Evolutionary conservation across 2,329 filamentous ascomycete species (phyloP), one percentile per base, ranked within the genome.

Genomic region (Dendryphion nanum): DNA sequence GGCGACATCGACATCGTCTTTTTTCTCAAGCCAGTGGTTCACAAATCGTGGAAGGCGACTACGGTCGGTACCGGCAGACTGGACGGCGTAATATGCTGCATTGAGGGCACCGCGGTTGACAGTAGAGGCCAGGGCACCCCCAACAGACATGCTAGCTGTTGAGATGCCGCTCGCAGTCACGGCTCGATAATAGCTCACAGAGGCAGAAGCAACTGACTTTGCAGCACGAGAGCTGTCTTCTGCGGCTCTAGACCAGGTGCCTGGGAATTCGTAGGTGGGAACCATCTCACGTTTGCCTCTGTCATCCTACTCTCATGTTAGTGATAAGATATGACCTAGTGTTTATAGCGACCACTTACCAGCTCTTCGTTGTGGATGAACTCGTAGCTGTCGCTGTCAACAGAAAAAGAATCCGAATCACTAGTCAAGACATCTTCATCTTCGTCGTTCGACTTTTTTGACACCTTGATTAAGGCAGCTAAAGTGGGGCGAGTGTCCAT

Each of bases 111-210:
- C 17, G 16, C 38, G 40, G 20, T 44, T 44, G 7, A 41, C 41
- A 5, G 35, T 39, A 2, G 24, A 28, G 2, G 40, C 36, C 3
- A 48, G 37, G 2, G 47, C 45, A 5, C 37, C 28, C 6, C 47
- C 41, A 18, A 55, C 28, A 20, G 48, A 50, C 24, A 21, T 38
- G 3, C 44, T 30, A 2, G 51, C 51, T 33, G 42, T 48, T 1
- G 35, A 30, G 5, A 57, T 14, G 13, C 50, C 48, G 2, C 41
- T 44, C 0, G 18, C 12, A 2, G 35, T 20, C 5, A 55, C 10
- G 6, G 51, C 43, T 3, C 31, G 26, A 23, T 37, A 35, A n/a
- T n/a, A 26, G 10, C 23, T 8, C 10, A 26, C 10, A 26, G 23
- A 26, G 23, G n/a, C n/a, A 26, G 10, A 10, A 10, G 23, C 10